Evolutionary conservation across 1,139 yeast species (phyloP).

Genomic region (Arxiozyma heterogenica): DNA sequence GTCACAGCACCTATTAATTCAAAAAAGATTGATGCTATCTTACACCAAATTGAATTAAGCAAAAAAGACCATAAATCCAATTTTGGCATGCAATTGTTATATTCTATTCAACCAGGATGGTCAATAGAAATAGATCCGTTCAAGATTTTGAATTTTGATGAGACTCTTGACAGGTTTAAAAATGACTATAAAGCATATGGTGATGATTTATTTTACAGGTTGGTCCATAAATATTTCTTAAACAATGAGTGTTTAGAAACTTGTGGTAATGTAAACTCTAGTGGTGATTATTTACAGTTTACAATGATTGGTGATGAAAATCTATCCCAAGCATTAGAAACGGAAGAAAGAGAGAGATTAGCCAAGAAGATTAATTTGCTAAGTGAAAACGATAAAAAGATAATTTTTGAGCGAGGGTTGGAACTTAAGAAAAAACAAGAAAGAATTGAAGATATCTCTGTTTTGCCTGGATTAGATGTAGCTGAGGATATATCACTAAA

Average conservation of each 20-base stretch:
- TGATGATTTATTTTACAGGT: slow-evolving; percentile 45
- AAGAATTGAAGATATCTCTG: slow-evolving; percentile 61
- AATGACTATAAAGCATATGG: slow-evolving; percentile 49
- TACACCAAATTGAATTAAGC: slow-evolving; percentile 77
- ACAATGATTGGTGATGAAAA: slow-evolving; percentile 62
- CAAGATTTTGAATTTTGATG: slow-evolving; percentile 55
- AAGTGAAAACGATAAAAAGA: slow-evolving; percentile 47
- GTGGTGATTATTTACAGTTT: slow-evolving; percentile 55
- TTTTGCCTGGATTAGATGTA: slow-evolving; percentile 68
- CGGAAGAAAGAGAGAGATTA: slow-evolving; percentile 51
- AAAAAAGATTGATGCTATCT: slow-evolving; percentile 66
- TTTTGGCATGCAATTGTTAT: slow-evolving; percentile 74
- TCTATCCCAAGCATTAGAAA: slow-evolving; percentile 40
- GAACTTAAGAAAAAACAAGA: slow-evolving; percentile 55
- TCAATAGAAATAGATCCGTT: slow-evolving; percentile 70
- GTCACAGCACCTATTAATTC: slow-evolving; percentile 43
- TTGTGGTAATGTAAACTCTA: slow-evolving; percentile 20
- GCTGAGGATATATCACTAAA: slow-evolving; percentile 54
- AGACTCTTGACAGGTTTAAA: slow-evolving; percentile 49
- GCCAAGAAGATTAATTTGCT: slow-evolving; percentile 37
- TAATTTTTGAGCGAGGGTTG: slow-evolving; percentile 52
- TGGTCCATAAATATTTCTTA: slow-evolving; percentile 44
- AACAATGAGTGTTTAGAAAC: not conserved
- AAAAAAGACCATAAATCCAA: slow-evolving; percentile 85
- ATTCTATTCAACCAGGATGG: slow-evolving; percentile 74